Conservation (phyloP, 169 alveolate genomes). For the Plasmodium vinckei region DNA sequence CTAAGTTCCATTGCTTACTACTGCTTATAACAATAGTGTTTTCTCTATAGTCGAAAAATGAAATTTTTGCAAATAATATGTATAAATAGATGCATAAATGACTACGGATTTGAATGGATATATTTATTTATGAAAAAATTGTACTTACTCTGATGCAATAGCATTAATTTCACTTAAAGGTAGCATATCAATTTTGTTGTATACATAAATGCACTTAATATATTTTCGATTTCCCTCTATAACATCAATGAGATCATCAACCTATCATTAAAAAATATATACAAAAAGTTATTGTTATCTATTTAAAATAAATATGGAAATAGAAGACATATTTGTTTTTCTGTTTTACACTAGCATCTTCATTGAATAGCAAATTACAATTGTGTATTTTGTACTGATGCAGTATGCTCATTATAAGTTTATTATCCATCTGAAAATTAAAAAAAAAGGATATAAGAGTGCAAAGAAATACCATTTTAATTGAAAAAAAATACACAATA, state of each 20-base stretch:
- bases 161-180: slow-evolving; percentile 81
- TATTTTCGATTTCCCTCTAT: slow-evolving; percentile 97
- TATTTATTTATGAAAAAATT: background rate
- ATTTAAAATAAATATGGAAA: slow-evolving; percentile 9
- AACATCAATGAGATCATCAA: slow-evolving; percentile 98
- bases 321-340: background rate
- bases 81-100: background rate
- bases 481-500: background rate
- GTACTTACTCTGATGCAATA: slow-evolving; percentile 28
- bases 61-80: background rate
- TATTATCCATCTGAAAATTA: slow-evolving; percentile 51
- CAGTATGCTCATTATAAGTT: slow-evolving; percentile 76
- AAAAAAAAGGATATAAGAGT: background rate
- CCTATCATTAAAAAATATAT: slow-evolving; percentile 17
- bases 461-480: background rate
- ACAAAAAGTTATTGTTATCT: slow-evolving; percentile 5
- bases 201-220: slow-evolving; percentile 94
- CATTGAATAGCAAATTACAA: slow-evolving; percentile 94
- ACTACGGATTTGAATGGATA: slow-evolving; percentile 5
- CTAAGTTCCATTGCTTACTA: slow-evolving; percentile 80
- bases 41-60: slow-evolving; percentile 26
- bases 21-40: slow-evolving; percentile 71
- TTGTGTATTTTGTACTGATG: slow-evolving; percentile 96
- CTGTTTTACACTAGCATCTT: slow-evolving; percentile 93
- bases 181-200: slow-evolving; percentile 95